Base-by-base conservation (phyloP, 306 rosid genomes). In the Prunus persica region DNA sequence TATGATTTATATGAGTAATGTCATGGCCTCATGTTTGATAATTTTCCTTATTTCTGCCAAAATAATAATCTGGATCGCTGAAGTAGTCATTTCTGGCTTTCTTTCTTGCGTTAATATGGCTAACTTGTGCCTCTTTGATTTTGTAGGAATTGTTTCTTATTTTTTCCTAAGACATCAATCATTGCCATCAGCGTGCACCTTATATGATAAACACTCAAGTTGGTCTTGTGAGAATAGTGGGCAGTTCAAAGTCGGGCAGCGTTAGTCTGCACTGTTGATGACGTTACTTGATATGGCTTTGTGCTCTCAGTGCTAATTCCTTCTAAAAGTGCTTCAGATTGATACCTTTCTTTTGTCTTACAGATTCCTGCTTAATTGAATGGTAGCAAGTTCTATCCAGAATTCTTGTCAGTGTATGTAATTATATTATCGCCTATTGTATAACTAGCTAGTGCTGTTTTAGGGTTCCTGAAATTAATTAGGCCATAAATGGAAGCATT, bases 231-330 rank as follows among this genome's bases (percentile, higher is more conserved):
- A 61, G 79, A 69, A 56, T 63, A 30, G 11, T 24, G 75, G 13
- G 25, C 41, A 27, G 72, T 28, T 76, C 70, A 71, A 61, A 57
- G 60, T 63, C 32, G 60, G 51, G 34, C 10, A 15, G 34, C 27
- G 16, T 78, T 52, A 51, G 49, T 65, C n/a, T 55, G 55, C 54
- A 30, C 49, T 82, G 2, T 56, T 76, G 76, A 77, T 76, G 85
- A 84, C 69, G 82, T 61, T 82, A 67, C 72, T 78, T 79, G 78
- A 76, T 75, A 80, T 52, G 65, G 71, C 66, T 12, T 47, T 74
- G 60, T 12, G 16, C 52, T 67, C 60, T 13, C 20, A 12, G 47
- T 58, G 47, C 68, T n/a, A 20, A 41, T 62, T 77, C 57, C 67
- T 46, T 76, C 70, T 52, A 15, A 43, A 49, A 76, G 63, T 52